These are phyloP conservation scores for Mallotus nudiflorus DNA, from an alignment of 345 rosid genomes.

Conservation along the genomic window DNA sequence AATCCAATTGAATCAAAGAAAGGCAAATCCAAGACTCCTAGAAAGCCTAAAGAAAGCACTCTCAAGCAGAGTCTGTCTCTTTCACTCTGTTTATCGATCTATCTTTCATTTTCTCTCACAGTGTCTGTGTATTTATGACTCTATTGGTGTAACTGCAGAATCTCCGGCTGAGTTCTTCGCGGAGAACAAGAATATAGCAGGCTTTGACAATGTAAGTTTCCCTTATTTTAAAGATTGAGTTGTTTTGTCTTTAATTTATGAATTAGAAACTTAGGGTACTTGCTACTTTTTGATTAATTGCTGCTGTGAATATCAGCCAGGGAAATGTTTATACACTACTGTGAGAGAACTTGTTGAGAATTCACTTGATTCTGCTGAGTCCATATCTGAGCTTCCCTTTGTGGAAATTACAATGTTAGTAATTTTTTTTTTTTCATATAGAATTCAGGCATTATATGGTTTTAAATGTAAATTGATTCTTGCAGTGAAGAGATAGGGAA, in stretches of 20 bases:
- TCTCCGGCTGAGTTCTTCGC: conserved; percentile 99
- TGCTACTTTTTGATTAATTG: conserved; percentile 10
- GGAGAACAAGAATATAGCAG: conserved; percentile 97
- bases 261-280: not conserved
- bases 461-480: conserved; percentile 18
- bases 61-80: conserved; percentile 76
- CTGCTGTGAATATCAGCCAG: conserved; percentile 59
- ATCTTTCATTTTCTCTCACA: too few species aligned
- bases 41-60: conserved; percentile 60
- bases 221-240: not conserved
- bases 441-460: not conserved
- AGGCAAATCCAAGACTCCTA: conserved; percentile 56
- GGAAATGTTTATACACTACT: conserved; percentile 85
- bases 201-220: conserved; percentile 84
- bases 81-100: conserved; percentile 1
- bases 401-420: conserved; percentile 84
- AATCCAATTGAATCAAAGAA: conserved; percentile 53
- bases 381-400: conserved; percentile 86
- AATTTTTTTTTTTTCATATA: not conserved
- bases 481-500: conserved; percentile 88
- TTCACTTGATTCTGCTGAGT: conserved; percentile 92
- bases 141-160: conserved; percentile 57
- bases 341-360: conserved; percentile 94
- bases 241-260: not conserved
- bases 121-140: not conserved